Evolutionary conservation across 208 protist genomes (phyloP).

Genomic region (Wallacemonas collosoma): DNA sequence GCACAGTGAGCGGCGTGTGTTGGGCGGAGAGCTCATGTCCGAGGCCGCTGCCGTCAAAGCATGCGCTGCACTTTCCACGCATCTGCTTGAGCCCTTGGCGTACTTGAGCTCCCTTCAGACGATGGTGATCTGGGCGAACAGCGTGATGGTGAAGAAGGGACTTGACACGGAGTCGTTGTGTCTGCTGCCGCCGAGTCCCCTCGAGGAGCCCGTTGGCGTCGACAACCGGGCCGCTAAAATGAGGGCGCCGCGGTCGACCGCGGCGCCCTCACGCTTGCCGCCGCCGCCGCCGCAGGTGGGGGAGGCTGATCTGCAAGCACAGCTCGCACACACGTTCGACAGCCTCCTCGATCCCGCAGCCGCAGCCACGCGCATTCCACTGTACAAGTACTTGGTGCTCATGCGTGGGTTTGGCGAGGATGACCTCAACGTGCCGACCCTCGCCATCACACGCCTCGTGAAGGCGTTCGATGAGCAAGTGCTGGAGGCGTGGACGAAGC

Average conservation of each 20-base stretch:
- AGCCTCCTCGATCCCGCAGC: slow-evolving; percentile 13
- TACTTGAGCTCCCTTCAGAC: slow-evolving; percentile 16
- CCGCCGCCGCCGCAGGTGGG: background rate
- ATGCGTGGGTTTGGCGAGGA: slow-evolving; percentile 48
- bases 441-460: slow-evolving; percentile 49
- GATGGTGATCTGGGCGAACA: slow-evolving; percentile 26
- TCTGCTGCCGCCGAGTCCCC: background rate
- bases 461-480: slow-evolving; percentile 39
- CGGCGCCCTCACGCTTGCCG: background rate
- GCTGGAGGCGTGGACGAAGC: slow-evolving; percentile 21
- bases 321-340: slow-evolving; percentile 11
- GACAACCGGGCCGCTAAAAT: background rate
- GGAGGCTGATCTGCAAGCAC: background rate
- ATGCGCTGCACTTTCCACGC: too few relatives aligned
- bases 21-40: too few relatives aligned
- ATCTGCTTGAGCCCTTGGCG: background rate
- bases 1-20: too few relatives aligned
- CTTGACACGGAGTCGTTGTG: slow-evolving; percentile 23
- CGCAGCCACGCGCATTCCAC: slow-evolving; percentile 30
- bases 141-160: slow-evolving; percentile 5
- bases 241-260: background rate
- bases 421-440: slow-evolving; percentile 23
- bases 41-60: too few relatives aligned
- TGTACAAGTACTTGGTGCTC: slow-evolving; percentile 64
- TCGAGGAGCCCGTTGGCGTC: background rate